Evolutionary conservation across 345 rosid genomes (phyloP).

Genomic region (Reutealis trisperma): DNA sequence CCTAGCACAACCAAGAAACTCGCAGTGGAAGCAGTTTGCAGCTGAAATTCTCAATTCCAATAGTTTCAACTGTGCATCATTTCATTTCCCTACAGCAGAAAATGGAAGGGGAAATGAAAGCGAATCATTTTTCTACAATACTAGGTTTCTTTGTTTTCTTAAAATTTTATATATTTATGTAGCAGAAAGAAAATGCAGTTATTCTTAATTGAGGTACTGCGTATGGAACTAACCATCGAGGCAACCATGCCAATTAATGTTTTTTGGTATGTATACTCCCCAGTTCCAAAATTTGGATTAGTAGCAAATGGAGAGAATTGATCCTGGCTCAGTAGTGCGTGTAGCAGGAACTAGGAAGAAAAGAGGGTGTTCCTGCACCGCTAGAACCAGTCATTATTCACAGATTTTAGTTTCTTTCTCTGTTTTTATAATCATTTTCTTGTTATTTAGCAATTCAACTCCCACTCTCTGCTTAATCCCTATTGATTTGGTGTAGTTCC

Average conservation of each 20-base stretch:
- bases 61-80: neutral
- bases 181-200: neutral
- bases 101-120: neutral
- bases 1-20: slow-evolving; percentile 38
- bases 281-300: no score
- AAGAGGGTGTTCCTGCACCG: no score
- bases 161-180: neutral
- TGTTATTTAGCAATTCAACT: no score
- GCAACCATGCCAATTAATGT: neutral
- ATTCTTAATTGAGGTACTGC: neutral
- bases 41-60: slow-evolving; percentile 28
- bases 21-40: slow-evolving; percentile 52
- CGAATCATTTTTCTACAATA: neutral
- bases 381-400: no score
- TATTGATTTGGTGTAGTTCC: no score
- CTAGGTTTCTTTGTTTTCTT: neutral
- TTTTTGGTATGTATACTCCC: neutral
- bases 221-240: neutral
- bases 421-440: no score
- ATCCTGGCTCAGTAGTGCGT: no score
- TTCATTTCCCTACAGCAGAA: neutral
- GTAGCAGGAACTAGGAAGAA: no score
- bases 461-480: no score
- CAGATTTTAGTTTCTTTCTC: no score
- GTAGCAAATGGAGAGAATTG: no score